phyloP scores from a whole-genome alignment of 371 early-diverging fungal species.

The Encephalitozoon cuniculi region DNA sequence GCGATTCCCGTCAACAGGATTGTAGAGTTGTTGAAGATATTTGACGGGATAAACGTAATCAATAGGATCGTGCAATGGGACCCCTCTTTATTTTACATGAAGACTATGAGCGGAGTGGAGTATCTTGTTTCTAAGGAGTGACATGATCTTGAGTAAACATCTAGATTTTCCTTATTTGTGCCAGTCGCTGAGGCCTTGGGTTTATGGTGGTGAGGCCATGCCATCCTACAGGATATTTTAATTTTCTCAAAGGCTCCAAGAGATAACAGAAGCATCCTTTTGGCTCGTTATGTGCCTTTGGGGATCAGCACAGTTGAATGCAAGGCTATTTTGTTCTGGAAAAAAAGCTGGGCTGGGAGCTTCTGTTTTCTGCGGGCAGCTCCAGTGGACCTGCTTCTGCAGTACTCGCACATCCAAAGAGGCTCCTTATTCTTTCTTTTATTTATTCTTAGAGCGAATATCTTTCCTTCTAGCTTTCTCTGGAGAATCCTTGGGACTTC shows the following conservation, averaged over 20 bases:
- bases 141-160: not conserved
- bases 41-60: conserved; percentile 15
- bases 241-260: not conserved
- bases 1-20: conserved; percentile 30
- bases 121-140: conserved; percentile 7
- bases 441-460: not conserved
- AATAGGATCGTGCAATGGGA: conserved; percentile 20
- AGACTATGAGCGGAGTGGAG: conserved; percentile 23
- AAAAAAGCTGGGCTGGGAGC: not conserved
- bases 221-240: not conserved
- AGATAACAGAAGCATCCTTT: no score
- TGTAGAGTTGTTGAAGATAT: conserved; percentile 25
- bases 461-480: not conserved
- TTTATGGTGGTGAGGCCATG: no score
- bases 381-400: not conserved
- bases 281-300: not conserved
- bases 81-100: conserved; percentile 13
- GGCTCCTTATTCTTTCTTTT: not conserved
- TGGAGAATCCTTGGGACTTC: not conserved
- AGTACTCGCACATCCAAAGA: not conserved
- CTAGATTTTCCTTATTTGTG: not conserved
- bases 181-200: no score
- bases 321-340: not conserved
- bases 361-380: not conserved
- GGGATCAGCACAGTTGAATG: not conserved